Conservation (phyloP, 306 rosid species). For the Vigna nakashimae region DNA sequence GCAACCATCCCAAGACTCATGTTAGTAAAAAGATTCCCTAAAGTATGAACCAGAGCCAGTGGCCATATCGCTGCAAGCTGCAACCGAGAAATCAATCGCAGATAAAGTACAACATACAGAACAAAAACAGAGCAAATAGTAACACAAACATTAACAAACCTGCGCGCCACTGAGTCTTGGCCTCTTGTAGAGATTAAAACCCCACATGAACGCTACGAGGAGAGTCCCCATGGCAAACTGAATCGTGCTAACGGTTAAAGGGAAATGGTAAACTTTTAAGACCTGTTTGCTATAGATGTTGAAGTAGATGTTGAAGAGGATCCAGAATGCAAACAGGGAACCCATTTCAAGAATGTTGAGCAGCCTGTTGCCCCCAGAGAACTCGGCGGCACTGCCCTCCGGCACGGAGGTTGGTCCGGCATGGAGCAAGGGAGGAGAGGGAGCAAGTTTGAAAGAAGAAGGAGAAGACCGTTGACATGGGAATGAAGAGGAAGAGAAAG, state of each 20-base stretch:
- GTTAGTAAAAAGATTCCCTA: conserved; percentile 91
- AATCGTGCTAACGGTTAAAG: conserved; percentile 67
- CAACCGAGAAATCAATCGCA: conserved; percentile 20
- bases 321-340: conserved; percentile 77
- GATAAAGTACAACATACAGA: conserved; percentile 2
- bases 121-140: conserved; percentile 33
- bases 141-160: conserved; percentile 53
- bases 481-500: conserved; percentile 30
- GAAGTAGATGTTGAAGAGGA: conserved; percentile 85
- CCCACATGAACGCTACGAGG: conserved; percentile 79
- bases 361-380: conserved; percentile 27
- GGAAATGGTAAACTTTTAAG: conserved; percentile 77
- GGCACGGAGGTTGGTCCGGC: conserved; percentile 66
- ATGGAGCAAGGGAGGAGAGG: conserved; percentile 42
- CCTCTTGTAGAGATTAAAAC: conserved; percentile 76
- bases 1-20: conserved; percentile 98
- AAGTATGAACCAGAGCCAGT: conserved; percentile 79
- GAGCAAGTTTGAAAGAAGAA: conserved; percentile 53
- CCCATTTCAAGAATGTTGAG: conserved; percentile 72
- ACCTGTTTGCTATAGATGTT: conserved; percentile 98
- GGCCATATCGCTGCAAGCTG: conserved; percentile 88
- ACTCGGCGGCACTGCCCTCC: conserved; percentile 53
- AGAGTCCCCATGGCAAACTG: conserved; percentile 81
- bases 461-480: conserved; percentile 55
- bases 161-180: conserved; percentile 73